These are phyloP conservation scores for Sporisorium iseilematis-ciliati DNA, from an alignment of 1,284 basidiomycete species.

Conservation along the genomic window DNA sequence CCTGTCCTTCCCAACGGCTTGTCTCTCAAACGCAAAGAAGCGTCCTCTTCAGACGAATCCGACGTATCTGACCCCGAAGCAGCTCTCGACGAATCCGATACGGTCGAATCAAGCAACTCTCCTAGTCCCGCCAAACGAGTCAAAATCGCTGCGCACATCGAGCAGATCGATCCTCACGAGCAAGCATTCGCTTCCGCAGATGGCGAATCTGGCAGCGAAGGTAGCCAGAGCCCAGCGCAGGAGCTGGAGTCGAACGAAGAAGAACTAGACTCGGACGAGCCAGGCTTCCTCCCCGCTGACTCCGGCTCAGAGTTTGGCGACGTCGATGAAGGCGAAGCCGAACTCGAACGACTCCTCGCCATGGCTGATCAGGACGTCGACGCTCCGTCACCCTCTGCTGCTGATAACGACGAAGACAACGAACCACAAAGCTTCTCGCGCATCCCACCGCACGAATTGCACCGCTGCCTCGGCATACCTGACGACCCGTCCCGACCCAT, in stretches of 20 bases:
- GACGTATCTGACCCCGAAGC: conserved; percentile 7
- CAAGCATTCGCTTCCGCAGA: not conserved
- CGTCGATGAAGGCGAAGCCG: conserved; percentile 56
- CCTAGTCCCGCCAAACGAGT: conserved; percentile 26
- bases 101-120: conserved; percentile 11
- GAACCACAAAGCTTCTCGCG: conserved; percentile 66
- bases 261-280: conserved; percentile 15
- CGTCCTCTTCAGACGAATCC: conserved; percentile 4
- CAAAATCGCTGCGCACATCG: conserved; percentile 23
- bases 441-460: conserved; percentile 57
- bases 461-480: conserved; percentile 53
- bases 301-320: conserved; percentile 50
- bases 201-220: conserved; percentile 9
- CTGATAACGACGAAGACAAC: conserved; percentile 23
- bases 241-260: conserved; percentile 20
- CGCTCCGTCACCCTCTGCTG: conserved; percentile 6
- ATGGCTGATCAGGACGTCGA: conserved; percentile 19
- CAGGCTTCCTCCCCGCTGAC: conserved; percentile 32
- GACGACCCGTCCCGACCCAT: conserved; percentile 28
- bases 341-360: conserved; percentile 36
- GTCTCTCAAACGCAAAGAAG: conserved; percentile 26
- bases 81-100: conserved; percentile 21
- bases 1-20: conserved; percentile 11
- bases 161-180: conserved; percentile 5
- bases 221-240: not conserved